Conservation (phyloP, 768 basidiomycete species). For the Piloderma croceum region DNA sequence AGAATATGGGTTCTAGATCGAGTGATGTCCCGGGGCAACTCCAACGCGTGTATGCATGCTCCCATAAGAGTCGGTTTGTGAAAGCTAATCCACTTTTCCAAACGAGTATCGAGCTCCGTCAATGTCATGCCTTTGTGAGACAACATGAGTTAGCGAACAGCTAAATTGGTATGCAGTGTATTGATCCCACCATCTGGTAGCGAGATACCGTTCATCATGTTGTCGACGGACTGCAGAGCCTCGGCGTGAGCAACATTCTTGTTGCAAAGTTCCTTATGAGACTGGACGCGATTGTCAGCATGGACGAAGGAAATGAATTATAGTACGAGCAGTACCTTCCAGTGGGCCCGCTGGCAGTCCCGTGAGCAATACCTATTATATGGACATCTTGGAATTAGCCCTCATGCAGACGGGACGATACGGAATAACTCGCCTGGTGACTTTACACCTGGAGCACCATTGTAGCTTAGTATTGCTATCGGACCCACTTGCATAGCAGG, state of each 20-base stretch:
- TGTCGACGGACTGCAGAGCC: constrained; percentile 10
- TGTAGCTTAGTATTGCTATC: too few relatives aligned
- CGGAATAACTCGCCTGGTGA: background rate
- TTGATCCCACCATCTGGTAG: constrained; percentile 10
- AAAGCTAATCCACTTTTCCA: constrained; percentile 30
- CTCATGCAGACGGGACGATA: background rate
- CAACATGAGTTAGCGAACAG: too few relatives aligned
- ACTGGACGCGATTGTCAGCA: constrained; percentile 6
- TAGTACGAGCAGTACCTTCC: constrained; percentile 12
- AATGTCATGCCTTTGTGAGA: constrained; percentile 21
- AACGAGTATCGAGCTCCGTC: constrained; percentile 24
- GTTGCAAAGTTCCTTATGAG: constrained; percentile 15
- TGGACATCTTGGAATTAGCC: background rate
- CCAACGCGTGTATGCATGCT: constrained; percentile 26
- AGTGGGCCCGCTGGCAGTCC: constrained; percentile 21
- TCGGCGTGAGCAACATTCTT: constrained; percentile 14
- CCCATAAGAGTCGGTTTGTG: constrained; percentile 24
- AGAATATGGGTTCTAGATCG: constrained; percentile 18
- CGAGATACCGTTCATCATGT: constrained; percentile 9
- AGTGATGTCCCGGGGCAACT: constrained; percentile 20
- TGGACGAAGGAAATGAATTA: background rate
- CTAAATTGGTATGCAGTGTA: too few relatives aligned
- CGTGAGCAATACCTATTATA: constrained; percentile 4
- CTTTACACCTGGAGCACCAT: constrained; percentile 2
- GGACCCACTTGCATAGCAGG: too few relatives aligned